Evolutionary conservation across 2,329 filamentous ascomycete genomes (phyloP).

Genomic region (Penicillium sp.): DNA sequence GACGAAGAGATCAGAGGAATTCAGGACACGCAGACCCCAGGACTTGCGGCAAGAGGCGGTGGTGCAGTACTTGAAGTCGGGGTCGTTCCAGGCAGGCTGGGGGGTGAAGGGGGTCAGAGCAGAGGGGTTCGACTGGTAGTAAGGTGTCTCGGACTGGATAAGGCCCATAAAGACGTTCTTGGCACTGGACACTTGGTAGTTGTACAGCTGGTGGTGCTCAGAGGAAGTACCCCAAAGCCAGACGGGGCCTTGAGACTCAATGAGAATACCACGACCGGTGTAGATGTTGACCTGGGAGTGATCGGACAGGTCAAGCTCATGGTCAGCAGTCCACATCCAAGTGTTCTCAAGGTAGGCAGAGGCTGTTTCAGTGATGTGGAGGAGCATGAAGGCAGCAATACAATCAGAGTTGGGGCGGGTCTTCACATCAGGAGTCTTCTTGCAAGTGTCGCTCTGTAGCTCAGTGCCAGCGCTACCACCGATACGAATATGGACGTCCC

Average conservation of each 20-base stretch:
- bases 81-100: constrained; percentile 46
- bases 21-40: constrained; percentile 70
- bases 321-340: constrained; percentile 89
- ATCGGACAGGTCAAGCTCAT: constrained; percentile 74
- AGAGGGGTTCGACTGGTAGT: constrained; percentile 79
- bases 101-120: constrained; percentile 53
- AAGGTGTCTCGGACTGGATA: constrained; percentile 86
- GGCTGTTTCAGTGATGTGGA: constrained; percentile 55
- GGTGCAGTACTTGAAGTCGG: constrained; percentile 65
- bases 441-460: constrained; percentile 74
- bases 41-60: constrained; percentile 64
- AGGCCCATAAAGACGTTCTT: constrained; percentile 76
- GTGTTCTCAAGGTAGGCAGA: constrained; percentile 82
- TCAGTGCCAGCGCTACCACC: constrained; percentile 82
- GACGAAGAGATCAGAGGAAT: constrained; percentile 65
- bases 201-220: constrained; percentile 63
- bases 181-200: constrained; percentile 80
- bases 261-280: constrained; percentile 78
- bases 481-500: constrained; percentile 94
- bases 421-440: constrained; percentile 67
- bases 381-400: constrained; percentile 67
- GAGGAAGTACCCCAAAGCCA: constrained; percentile 77
- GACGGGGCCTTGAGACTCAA: constrained; percentile 74
- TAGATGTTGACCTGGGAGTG: constrained; percentile 71
- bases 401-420: constrained; percentile 65